Percentiles rank a stretch among this genome's conserved stretches.
phyloP scores from a whole-genome alignment of 176 grass and related monocot genomes.

The Avena atlantica region DNA sequence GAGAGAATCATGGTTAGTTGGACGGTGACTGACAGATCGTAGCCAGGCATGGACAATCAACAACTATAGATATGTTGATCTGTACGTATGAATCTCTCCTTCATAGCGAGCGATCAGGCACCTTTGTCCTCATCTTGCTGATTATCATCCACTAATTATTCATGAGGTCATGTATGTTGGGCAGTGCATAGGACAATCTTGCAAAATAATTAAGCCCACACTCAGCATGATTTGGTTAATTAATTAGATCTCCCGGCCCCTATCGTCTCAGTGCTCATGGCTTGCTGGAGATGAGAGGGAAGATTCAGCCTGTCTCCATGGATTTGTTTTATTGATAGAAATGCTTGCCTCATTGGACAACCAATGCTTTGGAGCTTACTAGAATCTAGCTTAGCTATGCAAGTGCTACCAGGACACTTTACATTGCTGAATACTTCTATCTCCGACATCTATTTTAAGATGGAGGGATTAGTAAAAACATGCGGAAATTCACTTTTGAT shows the following conservation, averaged over 20 bases:
- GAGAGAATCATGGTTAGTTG: neutral
- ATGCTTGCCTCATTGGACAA: constrained; percentile 13
- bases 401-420: too few species aligned
- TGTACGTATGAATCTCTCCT: neutral
- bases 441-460: too few species aligned
- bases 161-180: too few species aligned
- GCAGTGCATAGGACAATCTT: too few species aligned
- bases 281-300: constrained; percentile 24
- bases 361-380: constrained; percentile 23
- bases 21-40: neutral
- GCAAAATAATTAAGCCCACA: too few species aligned
- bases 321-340: constrained; percentile 27
- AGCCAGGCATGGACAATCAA: neutral
- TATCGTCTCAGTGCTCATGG: neutral
- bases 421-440: too few species aligned
- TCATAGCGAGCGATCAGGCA: neutral
- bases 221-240: too few species aligned
- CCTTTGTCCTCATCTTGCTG: neutral
- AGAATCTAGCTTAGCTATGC: neutral
- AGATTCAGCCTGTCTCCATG: neutral
- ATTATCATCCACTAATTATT: neutral
- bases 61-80: neutral
- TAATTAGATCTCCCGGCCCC: too few species aligned
- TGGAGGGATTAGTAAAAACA: too few species aligned
- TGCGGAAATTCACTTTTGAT: too few species aligned